Base-by-base conservation (phyloP, 768 basidiomycete species). In the Xanthoconium purpureum region DNA sequence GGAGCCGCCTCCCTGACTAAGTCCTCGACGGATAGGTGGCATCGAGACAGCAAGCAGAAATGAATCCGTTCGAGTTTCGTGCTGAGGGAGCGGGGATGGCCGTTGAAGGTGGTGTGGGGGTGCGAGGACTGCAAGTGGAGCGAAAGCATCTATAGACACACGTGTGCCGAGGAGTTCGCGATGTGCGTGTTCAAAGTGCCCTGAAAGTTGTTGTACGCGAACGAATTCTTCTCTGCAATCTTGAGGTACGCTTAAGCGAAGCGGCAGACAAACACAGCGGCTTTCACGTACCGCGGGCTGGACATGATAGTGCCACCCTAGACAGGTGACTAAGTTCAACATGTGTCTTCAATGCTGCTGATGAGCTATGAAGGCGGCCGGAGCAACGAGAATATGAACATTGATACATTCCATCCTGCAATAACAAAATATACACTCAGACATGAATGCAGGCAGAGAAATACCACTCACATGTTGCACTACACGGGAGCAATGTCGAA, bases 291-390 rank as follows among this genome's bases (percentile, higher is more conserved):
- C 70, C 64, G n/a, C 50, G 57, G 3, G 58, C 57, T 0, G 68
- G 71, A 52, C 70, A 71, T 20, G 35, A 40, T 11, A 71, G n/a
- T n/a, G 63, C 39, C 5, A 71, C 54, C 29, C 70, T 62, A 17
- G 70, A 71, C 30, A 71, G 9, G 39, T 71, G 70, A 29, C 70
- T 71, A 18, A 73, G 63, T 20, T 73, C 66, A 2, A 73, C 52
- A 35, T 71, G 70, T 2, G 50, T 57, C 40, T 61, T 68, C 35
- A 71, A 17, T n/a, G 56, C 62, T 3, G 28, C 32, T 18, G 35
- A 38, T 3, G 71, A 62, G 18, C 11, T 36, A 32, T 71, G 70
- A 18, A 59, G 7, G 29, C 70, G 63, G 10, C 71, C 70, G 43
- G 70, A 57, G 20, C 70, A 71, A 20, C 70, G 66, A 20, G 64